Evolutionary conservation across 2,329 filamentous ascomycete species (phyloP), one percentile per base, ranked within the genome.

Genomic region (Diplodia mutila): DNA sequence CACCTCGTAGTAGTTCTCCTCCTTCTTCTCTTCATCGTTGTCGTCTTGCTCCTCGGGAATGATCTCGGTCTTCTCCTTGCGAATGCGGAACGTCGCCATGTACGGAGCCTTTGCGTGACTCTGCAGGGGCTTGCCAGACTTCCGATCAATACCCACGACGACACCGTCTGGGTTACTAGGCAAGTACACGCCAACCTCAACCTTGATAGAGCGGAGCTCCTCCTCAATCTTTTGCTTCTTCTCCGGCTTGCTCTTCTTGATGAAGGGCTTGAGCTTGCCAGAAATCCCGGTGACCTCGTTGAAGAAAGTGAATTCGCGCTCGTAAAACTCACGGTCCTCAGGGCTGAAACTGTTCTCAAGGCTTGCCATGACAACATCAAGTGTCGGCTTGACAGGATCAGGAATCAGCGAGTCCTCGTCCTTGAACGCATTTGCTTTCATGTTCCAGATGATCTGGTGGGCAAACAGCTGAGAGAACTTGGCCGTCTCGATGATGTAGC

Each of bases 361-460:
- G 73, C 90, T 90, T 32, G 86, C 85, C 89, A 93, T 96, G 71
- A 99, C 95, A 66, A 89, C 89, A 80, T 99, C 96, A 3, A 99
- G 86, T 0, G 91, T 95, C 2, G 95, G 94, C 77, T 99, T 99
- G 75, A 97, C 91, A 3, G 89, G 87, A 78, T 99, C 95, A 23
- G 95, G 94, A 70, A 97, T 87, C 73, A 91, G 88, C 16, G 91
- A 94, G 72, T 97, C 93, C 74, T 99, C 94, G 71, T 99, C 96
- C 78, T 97, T 99, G 85, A 92, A 99, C 1, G 94, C 92, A 78
- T 99, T 99, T 37, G 95, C 95, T 78, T 98, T 99, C 91, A 99
- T 99, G 78, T 99, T 99, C 95, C 96, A 99, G 76, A 99, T 99
- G 72, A 99, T 98, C 75, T 99, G 95, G 78, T 99, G 96, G 2